Evolutionary conservation across 2,329 filamentous ascomycete species (phyloP), one percentile per base, ranked within the genome.

Genomic region (Beauveria rudraprayagi): DNA sequence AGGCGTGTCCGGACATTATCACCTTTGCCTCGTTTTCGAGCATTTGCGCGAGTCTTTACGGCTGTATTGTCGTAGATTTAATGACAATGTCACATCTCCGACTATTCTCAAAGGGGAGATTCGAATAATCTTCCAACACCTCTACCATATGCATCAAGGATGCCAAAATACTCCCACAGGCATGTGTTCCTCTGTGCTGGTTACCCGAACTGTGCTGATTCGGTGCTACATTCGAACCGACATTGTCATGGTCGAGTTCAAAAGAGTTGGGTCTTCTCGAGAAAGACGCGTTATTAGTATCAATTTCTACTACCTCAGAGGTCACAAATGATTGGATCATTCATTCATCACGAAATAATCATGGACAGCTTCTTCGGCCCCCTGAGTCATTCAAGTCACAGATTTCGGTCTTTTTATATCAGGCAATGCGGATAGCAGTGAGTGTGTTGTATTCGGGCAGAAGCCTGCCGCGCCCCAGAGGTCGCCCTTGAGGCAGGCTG

Each of bases 81-180:
- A 1, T 43, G 8, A 17, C n/a, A 17, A n/a, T 10, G 2, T 43
- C 16, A n/a, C 4, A n/a, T 9, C 6, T 9, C 1, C 1, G 3
- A 1, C 10, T 9, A 43, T n/a, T 19, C 17, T 43, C 7, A 4
- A n/a, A 10, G 4, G 10, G 11, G 0, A n/a, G 10, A 19, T 43
- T n/a, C 16, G n/a, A 19, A 10, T 10, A 0, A 10, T 43, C 41
- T 10, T n/a, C 11, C 17, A 43, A 10, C 17, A 3, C 9, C 41
- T 43, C 41, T 17, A 43, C n/a, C n/a, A 43, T 43, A 17, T 43
- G n/a, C 41, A 43, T 43, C 10, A 17, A 43, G 9, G 10, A 43
- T n/a, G 7, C 17, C 17, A n/a, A 6, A n/a, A 7, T n/a, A 19
- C n/a, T n/a, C 41, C 4, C 41, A n/a, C 41, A n/a, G 6, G 16